Conservation (phyloP, 2,329 filamentous ascomycete genomes). For the Beauveria sp. region DNA sequence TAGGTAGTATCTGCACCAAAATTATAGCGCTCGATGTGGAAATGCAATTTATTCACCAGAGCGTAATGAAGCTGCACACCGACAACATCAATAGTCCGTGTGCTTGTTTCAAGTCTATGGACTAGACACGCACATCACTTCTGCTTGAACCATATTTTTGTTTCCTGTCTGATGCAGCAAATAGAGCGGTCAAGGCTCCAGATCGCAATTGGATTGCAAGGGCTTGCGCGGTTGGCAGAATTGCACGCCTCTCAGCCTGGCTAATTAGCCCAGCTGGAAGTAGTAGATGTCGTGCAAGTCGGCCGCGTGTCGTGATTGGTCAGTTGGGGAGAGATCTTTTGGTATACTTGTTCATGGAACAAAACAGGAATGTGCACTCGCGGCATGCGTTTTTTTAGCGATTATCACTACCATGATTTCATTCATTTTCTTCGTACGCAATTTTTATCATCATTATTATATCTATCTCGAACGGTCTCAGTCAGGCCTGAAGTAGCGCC, state of each 20-base stretch:
- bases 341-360: too few relatives aligned
- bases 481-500: background rate
- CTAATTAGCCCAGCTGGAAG: too few relatives aligned
- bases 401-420: too few relatives aligned
- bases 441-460: background rate
- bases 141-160: background rate
- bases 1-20: background rate
- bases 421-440: too few relatives aligned
- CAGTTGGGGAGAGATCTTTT: too few relatives aligned
- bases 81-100: constrained; percentile 1
- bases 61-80: constrained; percentile 1
- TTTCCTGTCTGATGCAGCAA: background rate
- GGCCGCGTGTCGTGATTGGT: background rate
- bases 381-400: too few relatives aligned
- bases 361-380: too few relatives aligned
- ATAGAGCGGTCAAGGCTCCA: background rate
- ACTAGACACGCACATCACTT: background rate
- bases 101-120: background rate
- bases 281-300: too few relatives aligned
- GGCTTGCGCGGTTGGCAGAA: background rate
- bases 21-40: background rate
- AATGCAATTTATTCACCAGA: background rate
- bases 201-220: background rate
- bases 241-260: background rate
- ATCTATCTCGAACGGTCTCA: background rate